phyloP scores from a whole-genome alignment of 192 early-diverging fungal genomes.

The Coemansia sp. region DNA sequence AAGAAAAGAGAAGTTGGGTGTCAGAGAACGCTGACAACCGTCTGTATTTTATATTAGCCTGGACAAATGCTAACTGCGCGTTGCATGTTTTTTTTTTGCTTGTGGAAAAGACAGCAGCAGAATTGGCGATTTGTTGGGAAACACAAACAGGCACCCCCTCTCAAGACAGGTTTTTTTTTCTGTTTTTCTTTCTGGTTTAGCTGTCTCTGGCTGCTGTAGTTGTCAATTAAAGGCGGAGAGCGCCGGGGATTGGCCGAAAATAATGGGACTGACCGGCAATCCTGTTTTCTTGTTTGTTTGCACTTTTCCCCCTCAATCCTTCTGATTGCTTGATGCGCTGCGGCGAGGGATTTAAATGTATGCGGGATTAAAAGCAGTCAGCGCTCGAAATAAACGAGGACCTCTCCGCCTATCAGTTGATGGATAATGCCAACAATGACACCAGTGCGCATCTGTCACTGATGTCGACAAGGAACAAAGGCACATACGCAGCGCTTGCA shows the following conservation, averaged over 20 bases:
- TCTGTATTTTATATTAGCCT: slow-evolving; percentile 1
- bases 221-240: neutral
- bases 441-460: neutral
- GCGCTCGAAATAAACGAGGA: too few relatives aligned
- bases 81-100: neutral
- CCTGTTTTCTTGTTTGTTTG: neutral
- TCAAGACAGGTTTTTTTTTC: too few relatives aligned
- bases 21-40: neutral
- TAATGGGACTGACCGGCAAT: neutral
- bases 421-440: neutral
- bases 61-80: neutral
- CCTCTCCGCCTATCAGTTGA: neutral
- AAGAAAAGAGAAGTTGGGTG: neutral
- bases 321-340: neutral
- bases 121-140: neutral
- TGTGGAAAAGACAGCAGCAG: neutral
- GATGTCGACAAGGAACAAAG: neutral
- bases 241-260: neutral
- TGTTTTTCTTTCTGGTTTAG: neutral
- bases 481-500: too few relatives aligned
- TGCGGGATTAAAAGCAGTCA: too few relatives aligned
- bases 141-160: too few relatives aligned
- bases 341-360: too few relatives aligned
- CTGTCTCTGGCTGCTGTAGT: neutral
- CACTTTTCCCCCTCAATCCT: neutral